Evolutionary conservation across 345 rosid species (phyloP).

Genomic region (Sisymbrium altissimum): DNA sequence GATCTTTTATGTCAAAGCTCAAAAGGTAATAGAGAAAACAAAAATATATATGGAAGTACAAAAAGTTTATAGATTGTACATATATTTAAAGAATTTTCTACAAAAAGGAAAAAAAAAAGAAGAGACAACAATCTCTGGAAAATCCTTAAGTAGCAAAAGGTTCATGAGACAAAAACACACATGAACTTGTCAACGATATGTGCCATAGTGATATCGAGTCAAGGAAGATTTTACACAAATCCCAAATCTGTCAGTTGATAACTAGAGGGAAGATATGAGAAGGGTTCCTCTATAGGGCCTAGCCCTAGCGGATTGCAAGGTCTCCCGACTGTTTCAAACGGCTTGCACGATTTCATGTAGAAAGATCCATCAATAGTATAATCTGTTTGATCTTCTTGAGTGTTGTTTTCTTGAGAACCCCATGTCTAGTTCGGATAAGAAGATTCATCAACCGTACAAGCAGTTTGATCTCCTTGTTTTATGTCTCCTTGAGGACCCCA

Average conservation of each 20-base stretch:
- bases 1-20: background rate
- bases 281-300: slow-evolving; percentile 35
- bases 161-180: slow-evolving; percentile 14
- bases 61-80: background rate
- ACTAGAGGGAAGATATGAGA: background rate
- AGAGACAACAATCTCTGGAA: background rate
- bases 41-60: background rate
- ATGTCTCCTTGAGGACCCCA: slow-evolving; percentile 43
- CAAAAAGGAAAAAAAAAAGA: background rate
- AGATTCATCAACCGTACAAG: slow-evolving; percentile 45
- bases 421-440: slow-evolving; percentile 18
- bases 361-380: slow-evolving; percentile 47
- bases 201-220: background rate
- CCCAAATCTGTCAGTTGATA: background rate
- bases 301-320: slow-evolving; percentile 30
- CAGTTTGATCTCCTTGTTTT: slow-evolving; percentile 14
- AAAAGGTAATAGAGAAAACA: background rate
- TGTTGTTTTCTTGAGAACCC: no score
- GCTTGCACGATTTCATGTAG: slow-evolving; percentile 45
- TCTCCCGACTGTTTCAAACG: slow-evolving; percentile 31
- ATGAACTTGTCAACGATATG: slow-evolving; percentile 27
- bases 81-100: background rate
- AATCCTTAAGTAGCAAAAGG: no score
- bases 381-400: slow-evolving; percentile 10
- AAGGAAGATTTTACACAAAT: background rate